A percentile compares a stretch with the other conserved stretches of the same genome.
phyloP scores from a whole-genome alignment of 495 filamentous ascomycete genomes.

The Ramalina peruviana region DNA sequence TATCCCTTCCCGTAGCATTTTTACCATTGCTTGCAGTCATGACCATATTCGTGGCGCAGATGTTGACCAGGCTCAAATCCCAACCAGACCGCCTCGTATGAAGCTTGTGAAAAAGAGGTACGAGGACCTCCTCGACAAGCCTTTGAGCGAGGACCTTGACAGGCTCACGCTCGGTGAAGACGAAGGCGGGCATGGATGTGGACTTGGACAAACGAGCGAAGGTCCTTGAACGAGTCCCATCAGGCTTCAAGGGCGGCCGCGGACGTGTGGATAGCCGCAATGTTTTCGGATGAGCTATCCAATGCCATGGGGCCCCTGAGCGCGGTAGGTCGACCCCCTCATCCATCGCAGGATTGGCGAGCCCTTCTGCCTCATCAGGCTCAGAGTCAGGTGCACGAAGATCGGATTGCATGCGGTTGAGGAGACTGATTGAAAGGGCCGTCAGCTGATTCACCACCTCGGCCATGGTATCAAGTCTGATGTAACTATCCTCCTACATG shows the following conservation, averaged over 20 bases:
- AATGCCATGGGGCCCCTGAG: slow-evolving; percentile 22
- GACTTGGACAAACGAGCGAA: slow-evolving; percentile 57
- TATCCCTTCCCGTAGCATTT: slow-evolving; percentile 40
- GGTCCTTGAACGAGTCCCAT: slow-evolving; percentile 35
- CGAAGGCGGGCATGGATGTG: slow-evolving; percentile 48
- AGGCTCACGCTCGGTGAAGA: slow-evolving; percentile 47
- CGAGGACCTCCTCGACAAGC: slow-evolving; percentile 51
- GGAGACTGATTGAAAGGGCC: slow-evolving; percentile 49
- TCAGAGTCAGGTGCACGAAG: slow-evolving; percentile 42
- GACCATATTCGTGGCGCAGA: slow-evolving; percentile 77
- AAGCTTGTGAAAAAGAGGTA: slow-evolving; percentile 59
- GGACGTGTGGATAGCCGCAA: slow-evolving; percentile 65
- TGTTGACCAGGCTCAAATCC: slow-evolving; percentile 70
- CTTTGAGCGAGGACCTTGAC: slow-evolving; percentile 46
- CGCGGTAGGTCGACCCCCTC: slow-evolving; percentile 3
- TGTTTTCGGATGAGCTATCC: slow-evolving; percentile 56
- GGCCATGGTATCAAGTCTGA: slow-evolving; percentile 44
- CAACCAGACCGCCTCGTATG: slow-evolving; percentile 56
- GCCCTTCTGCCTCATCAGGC: slow-evolving; percentile 22
- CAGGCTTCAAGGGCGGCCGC: slow-evolving; percentile 38
- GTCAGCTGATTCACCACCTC: slow-evolving; percentile 51
- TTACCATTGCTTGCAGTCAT: slow-evolving; percentile 39
- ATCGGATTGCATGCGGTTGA: slow-evolving; percentile 68
- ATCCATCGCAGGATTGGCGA: slow-evolving; percentile 1
- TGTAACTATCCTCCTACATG: slow-evolving; percentile 62